Conservation (phyloP, 352 stramenopile genomes). For the Globisporangium polare region DNA sequence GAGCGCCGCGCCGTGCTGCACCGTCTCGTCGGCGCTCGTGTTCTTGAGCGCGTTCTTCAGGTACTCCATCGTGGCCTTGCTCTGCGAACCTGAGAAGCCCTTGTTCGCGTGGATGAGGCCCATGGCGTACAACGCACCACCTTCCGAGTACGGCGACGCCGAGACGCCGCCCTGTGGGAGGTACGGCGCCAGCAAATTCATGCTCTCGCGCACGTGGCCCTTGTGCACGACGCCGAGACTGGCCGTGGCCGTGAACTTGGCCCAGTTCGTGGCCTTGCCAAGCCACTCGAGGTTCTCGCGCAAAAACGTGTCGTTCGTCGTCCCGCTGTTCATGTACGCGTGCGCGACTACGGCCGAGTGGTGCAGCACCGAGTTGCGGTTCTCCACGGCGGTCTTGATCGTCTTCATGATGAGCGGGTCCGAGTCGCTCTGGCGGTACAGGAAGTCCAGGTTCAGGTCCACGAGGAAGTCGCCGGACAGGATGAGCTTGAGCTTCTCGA, state of each 20-base stretch:
- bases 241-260: conserved; percentile 98
- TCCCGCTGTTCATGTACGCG: conserved; percentile 97
- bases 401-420: conserved; percentile 93
- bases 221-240: conserved; percentile 98
- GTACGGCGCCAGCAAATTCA: conserved; percentile 97
- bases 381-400: conserved; percentile 92
- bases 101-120: conserved; percentile 98
- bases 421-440: conserved; percentile 88
- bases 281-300: conserved; percentile 99
- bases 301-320: conserved; percentile 96
- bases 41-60: conserved; percentile 82
- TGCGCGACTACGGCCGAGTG: conserved; percentile 97
- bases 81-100: conserved; percentile 80
- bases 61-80: conserved; percentile 83
- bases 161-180: conserved; percentile 89
- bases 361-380: conserved; percentile 96
- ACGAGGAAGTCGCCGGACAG: conserved; percentile 89
- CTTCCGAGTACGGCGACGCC: conserved; percentile 95
- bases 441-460: conserved; percentile 92
- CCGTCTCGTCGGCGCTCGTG: conserved; percentile 92
- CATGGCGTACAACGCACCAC: conserved; percentile 97
- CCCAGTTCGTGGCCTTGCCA: conserved; percentile 98
- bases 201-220: conserved; percentile 96
- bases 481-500: conserved; percentile 87
- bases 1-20: conserved; percentile 97